These are phyloP conservation scores for Elaeagnus macrophylla DNA, from an alignment of 306 rosid genomes.

Conservation along the genomic window DNA sequence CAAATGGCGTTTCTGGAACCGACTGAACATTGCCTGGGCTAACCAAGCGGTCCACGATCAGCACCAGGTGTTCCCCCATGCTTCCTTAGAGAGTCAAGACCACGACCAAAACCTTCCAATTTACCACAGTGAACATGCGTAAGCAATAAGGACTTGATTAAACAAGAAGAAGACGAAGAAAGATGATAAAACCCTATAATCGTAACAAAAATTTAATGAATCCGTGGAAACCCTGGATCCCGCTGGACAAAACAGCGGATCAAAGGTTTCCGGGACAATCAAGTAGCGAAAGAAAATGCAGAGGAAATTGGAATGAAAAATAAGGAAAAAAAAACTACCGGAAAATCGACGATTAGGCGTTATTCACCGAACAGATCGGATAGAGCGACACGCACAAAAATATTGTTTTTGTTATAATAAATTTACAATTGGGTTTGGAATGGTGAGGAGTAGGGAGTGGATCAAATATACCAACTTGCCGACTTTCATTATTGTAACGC, in stretches of 20 bases:
- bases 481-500: too few species aligned
- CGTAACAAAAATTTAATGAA: not conserved
- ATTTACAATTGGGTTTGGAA: too few species aligned
- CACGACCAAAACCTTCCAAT: constrained; percentile 14
- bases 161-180: not conserved
- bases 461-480: too few species aligned
- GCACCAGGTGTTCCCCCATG: constrained; percentile 84
- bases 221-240: constrained; percentile 21
- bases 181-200: too few species aligned
- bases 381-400: too few species aligned
- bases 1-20: constrained; percentile 29
- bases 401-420: too few species aligned
- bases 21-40: constrained; percentile 43
- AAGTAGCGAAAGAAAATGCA: not conserved
- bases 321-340: constrained; percentile 20
- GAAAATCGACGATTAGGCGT: constrained; percentile 9
- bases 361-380: constrained; percentile 7
- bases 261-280: constrained; percentile 22
- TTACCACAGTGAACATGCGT: constrained; percentile 6
- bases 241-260: constrained; percentile 29
- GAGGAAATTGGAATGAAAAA: constrained; percentile 5
- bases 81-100: constrained; percentile 4
- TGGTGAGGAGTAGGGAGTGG: too few species aligned
- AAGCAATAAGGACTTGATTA: not conserved
- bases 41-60: constrained; percentile 59